phyloP scores from a whole-genome alignment of 768 basidiomycete species.

The Calocybe indica region DNA sequence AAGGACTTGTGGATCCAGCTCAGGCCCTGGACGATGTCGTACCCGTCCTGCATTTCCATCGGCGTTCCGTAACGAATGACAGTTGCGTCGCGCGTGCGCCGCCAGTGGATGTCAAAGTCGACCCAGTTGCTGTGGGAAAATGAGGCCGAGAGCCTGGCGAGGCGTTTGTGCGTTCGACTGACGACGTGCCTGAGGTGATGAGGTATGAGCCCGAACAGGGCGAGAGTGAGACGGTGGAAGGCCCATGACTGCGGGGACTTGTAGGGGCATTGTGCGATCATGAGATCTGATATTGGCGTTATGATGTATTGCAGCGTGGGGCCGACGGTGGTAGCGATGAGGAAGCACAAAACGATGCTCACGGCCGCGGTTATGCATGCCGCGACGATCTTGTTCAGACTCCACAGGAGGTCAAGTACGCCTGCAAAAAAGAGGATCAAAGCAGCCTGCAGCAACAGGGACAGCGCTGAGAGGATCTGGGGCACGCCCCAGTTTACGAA shows the following conservation, averaged over 20 bases:
- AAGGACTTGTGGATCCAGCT: no score
- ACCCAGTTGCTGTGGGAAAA: background rate
- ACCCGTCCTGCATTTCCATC: no score
- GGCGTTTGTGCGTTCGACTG: background rate
- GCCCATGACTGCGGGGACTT: slow-evolving; percentile 11
- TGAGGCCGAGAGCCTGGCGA: background rate
- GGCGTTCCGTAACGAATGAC: background rate
- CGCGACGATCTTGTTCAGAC: slow-evolving; percentile 8
- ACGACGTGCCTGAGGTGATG: background rate
- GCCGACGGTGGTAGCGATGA: slow-evolving; percentile 4
- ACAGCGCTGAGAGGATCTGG: slow-evolving; percentile 10
- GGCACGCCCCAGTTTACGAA: slow-evolving; percentile 14
- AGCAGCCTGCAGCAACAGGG: slow-evolving; percentile 15
- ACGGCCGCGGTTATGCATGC: slow-evolving; percentile 4
- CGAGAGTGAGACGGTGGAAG: background rate
- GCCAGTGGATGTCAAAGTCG: no score
- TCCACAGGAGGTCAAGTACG: slow-evolving; percentile 13
- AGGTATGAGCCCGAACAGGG: background rate
- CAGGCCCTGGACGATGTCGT: no score
- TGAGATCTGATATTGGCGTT: background rate
- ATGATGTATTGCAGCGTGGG: slow-evolving; percentile 7
- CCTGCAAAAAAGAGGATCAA: slow-evolving; percentile 17
- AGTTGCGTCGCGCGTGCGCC: background rate
- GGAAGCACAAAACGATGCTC: slow-evolving; percentile 5
- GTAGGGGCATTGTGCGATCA: slow-evolving; percentile 7